phyloP scores from a whole-genome alignment of 495 filamentous ascomycete species.

The Penicillium canariense region DNA sequence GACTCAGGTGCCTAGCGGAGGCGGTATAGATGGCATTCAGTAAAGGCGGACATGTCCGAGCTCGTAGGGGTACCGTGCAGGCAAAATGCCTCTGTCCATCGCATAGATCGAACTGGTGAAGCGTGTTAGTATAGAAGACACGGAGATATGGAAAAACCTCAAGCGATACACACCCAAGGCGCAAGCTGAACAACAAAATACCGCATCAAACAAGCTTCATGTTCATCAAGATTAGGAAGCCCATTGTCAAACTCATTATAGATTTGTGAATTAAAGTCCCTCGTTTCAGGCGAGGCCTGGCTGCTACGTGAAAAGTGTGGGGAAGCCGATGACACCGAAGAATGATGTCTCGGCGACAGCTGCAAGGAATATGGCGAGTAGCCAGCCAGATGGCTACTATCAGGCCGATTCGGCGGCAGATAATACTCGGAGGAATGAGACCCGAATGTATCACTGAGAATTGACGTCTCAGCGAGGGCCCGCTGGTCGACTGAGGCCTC shows the following conservation, averaged over 20 bases:
- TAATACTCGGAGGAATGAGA: constrained; percentile 10
- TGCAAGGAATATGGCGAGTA: constrained; percentile 14
- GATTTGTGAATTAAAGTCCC: background rate
- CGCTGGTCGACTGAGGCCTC: constrained; percentile 1
- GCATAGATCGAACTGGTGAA: constrained; percentile 23
- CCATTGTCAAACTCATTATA: constrained; percentile 6
- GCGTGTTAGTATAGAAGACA: background rate
- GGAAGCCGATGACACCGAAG: constrained; percentile 13
- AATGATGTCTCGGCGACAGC: constrained; percentile 9
- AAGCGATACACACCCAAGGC: constrained; percentile 22
- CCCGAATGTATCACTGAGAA: constrained; percentile 3
- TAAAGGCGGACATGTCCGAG: constrained; percentile 28
- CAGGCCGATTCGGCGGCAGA: constrained; percentile 1
- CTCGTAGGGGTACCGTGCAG: constrained; percentile 28
- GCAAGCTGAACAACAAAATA: constrained; percentile 32
- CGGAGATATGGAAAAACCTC: background rate
- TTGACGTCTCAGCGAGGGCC: constrained; percentile 1
- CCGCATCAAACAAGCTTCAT: constrained; percentile 32
- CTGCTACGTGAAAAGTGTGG: constrained; percentile 15
- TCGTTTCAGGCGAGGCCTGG: constrained; percentile 8
- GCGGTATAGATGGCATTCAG: constrained; percentile 34
- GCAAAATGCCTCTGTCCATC: constrained; percentile 33
- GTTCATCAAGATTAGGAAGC: constrained; percentile 16
- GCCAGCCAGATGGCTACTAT: background rate
- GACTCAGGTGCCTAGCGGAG: constrained; percentile 29